Base-by-base conservation (phyloP, 2,329 filamentous ascomycete genomes). In the Colletotrichum sp. region DNA sequence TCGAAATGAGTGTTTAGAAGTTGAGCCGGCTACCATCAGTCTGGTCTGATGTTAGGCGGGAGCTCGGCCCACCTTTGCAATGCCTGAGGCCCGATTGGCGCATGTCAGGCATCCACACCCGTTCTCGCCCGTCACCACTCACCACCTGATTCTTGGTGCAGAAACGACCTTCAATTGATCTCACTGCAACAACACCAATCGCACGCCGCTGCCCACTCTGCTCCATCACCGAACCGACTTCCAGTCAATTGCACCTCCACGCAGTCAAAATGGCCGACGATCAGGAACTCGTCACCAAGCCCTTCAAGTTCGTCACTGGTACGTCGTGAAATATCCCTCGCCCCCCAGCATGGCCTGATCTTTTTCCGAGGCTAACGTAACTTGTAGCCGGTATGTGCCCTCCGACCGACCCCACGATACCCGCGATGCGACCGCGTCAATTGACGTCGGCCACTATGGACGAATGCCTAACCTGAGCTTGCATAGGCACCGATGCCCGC, bases 261-360 rank as follows among this genome's bases (percentile, higher is more conserved):
- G 85, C 85, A 84, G 88, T 87, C 91, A 96, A 89, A 82, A 99
- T 99, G 96, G 94, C 96, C 86, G 95, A 97, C 89, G 94, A 95
- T 83, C 83, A 87, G 82, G 94, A 98, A 87, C 91, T 91, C 87
- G 90, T 91, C 81, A 98, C 96, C 89, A 99, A 98, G 93, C 97
- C 97, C 88, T 99, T 99, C 94, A 99, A 99, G 94, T 98, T 98
- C 90, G 97, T 98, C 85, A 98, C 96, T 90, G 96, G 96, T 98
- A 92, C 87, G 95, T 87, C 70, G 75, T 79, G 83, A 84, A 83
- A 83, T 83, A 82, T 76, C 58, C 83, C 83, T 83, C 83, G 81
- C 77, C 71, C 34, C 58, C 43, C 76, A 81, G 79, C 83, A 83
- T 83, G 82, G 81, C 80, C 81, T 82, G 81, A 84, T 83, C 74